Evolutionary conservation across 495 filamentous ascomycete species (phyloP).

Genomic region (Aspergillus nidulans): DNA sequence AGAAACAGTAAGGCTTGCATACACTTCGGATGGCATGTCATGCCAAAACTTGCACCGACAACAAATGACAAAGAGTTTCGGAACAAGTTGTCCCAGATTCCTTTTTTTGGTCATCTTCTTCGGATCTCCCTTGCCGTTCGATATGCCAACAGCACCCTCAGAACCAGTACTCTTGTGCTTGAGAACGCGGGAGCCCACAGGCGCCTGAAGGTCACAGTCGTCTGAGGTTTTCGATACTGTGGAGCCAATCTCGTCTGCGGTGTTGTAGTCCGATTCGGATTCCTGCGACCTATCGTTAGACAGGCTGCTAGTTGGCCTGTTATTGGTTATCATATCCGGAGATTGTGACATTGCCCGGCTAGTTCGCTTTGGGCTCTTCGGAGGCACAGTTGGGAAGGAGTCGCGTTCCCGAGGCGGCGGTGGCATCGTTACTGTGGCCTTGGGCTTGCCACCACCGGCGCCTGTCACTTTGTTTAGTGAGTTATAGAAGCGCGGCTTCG

Average conservation of each 20-base stretch:
- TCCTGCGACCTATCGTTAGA: slow-evolving; percentile 17
- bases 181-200: too few relatives aligned
- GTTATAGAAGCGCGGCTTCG: slow-evolving; percentile 13
- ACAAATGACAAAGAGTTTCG: slow-evolving; percentile 77
- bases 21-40: slow-evolving; percentile 71
- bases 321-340: neutral
- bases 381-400: neutral
- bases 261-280: slow-evolving; percentile 31
- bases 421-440: neutral
- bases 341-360: neutral
- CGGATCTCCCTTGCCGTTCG: neutral
- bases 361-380: neutral
- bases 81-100: slow-evolving; percentile 46
- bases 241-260: slow-evolving; percentile 33
- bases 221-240: slow-evolving; percentile 8
- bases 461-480: slow-evolving; percentile 1
- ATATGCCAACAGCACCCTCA: too few relatives aligned
- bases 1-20: slow-evolving; percentile 45
- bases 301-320: slow-evolving; percentile 10
- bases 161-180: too few relatives aligned
- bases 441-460: neutral
- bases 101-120: slow-evolving; percentile 19
- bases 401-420: neutral
- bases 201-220: neutral
- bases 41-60: slow-evolving; percentile 79